Conservation (phyloP, 345 rosid genomes). For the Abelmoschus esculentus region DNA sequence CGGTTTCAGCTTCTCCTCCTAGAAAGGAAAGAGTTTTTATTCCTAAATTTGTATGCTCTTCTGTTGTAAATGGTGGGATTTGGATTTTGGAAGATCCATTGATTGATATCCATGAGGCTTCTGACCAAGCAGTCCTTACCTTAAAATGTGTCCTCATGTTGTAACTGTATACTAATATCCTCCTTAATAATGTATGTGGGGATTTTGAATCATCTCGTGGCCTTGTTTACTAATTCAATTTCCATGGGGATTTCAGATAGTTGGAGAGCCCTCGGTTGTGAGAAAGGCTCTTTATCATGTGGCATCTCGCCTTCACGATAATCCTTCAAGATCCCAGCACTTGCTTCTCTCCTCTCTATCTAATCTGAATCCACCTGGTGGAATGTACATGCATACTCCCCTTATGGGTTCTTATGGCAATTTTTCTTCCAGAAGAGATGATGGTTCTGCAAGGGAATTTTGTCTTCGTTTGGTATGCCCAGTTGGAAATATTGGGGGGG, state of each 20-base stretch:
- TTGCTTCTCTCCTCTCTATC: conserved; percentile 41
- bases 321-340: conserved; percentile 61
- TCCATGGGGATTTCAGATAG: conserved; percentile 33
- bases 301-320: conserved; percentile 53
- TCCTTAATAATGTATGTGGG: background rate
- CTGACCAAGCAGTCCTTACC: background rate
- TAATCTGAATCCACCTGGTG: conserved; percentile 26
- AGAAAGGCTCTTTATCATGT: conserved; percentile 48
- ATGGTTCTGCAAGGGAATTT: conserved; percentile 45
- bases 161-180: background rate
- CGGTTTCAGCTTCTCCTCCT: background rate
- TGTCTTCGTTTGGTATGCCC: conserved; percentile 58
- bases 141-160: background rate
- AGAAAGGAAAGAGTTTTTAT: too few relatives aligned
- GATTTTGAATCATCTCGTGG: background rate
- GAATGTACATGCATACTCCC: conserved; percentile 42
- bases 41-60: background rate
- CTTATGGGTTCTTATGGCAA: conserved; percentile 42
- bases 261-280: conserved; percentile 42
- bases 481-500: conserved; percentile 49
- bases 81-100: background rate
- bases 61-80: background rate
- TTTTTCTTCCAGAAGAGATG: conserved; percentile 38
- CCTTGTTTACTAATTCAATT: background rate
- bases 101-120: background rate